Base-by-base conservation (phyloP, 306 rosid genomes). In the Coriaria nepalensis region DNA sequence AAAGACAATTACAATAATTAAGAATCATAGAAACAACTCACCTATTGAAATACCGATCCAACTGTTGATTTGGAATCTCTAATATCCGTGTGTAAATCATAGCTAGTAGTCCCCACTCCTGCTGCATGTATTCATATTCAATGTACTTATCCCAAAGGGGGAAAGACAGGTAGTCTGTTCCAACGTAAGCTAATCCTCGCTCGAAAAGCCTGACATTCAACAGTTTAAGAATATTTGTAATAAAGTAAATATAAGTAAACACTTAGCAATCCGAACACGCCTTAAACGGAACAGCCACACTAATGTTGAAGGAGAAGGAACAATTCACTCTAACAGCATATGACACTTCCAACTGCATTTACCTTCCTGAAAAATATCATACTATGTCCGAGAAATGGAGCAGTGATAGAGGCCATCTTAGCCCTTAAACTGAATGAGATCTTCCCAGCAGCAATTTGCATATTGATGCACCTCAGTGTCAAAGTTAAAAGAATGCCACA, bases 371-470 rank as follows among this genome's bases (percentile, higher is more conserved):
- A 79, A 67, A 69, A 73, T 67, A 79, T 64, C 98, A 85, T 73
- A 82, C 79, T 68, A 79, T 79, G 94, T 77, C 97, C 72, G 86
- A 70, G 90, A 81, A 82, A 79, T 65, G 87, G 81, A 77, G 95
- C 84, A 84, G 86, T 70, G 93, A 79, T 68, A 84, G 92, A 84
- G 97, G 95, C 82, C 97, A 84, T 84, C 85, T 81, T 77, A 81
- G 82, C 85, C 90, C 70, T 80, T 85, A 85, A 20, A 90, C 87
- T 80, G 82, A 83, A 78, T 59, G 96, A 79, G 84, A 85, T 81
- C 93, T 80, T 85, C 96, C 64, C 93, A 73, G 96, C 96, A 77
- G 98, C 98, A 82, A 79, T 73, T 85, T 75, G 96, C 85, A 85
- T 73, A 82, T 75, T 77, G 94, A 85, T 82, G 87, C 86, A 75